Evolutionary conservation across 106 monocot species (phyloP).

Genomic region (Apostasia shenzhenica): DNA sequence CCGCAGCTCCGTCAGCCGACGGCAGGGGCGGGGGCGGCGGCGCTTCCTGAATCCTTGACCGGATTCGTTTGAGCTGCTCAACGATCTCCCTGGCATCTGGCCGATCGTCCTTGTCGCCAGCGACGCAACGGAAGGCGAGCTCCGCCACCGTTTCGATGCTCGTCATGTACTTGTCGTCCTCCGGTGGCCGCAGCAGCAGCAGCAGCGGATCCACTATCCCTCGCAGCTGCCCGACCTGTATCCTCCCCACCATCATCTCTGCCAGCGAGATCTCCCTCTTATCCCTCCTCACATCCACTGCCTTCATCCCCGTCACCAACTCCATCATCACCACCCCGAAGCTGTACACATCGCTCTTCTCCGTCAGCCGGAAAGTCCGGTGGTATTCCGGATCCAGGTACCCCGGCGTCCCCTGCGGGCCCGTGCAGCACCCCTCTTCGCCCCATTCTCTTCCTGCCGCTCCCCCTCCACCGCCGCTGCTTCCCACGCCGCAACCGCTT

Average conservation of each 20-base stretch:
- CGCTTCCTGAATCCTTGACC: neutral
- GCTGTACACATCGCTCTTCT: constrained; percentile 81
- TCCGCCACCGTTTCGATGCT: constrained; percentile 56
- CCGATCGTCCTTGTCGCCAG: constrained; percentile 76
- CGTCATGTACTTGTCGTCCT: constrained; percentile 8
- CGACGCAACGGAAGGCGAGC: constrained; percentile 75
- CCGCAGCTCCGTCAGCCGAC: too few relatives aligned
- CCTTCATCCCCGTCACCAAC: constrained; percentile 73
- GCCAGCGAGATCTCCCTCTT: constrained; percentile 57
- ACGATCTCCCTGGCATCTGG: constrained; percentile 63
- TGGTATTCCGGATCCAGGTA: constrained; percentile 87
- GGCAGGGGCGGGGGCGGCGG: too few relatives aligned
- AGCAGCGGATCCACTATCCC: constrained; percentile 59
- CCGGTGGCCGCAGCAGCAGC: constrained; percentile 9
- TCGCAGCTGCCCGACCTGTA: constrained; percentile 43
- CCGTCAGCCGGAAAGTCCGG: constrained; percentile 57
- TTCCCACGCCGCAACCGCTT: constrained; percentile 1
- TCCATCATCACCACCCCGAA: constrained; percentile 29
- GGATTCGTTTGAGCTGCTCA: constrained; percentile 57
- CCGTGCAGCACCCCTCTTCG: constrained; percentile 58
- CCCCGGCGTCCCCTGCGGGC: constrained; percentile 85
- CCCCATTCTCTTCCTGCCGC: neutral
- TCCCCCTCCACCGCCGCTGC: neutral
- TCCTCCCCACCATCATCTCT: constrained; percentile 62
- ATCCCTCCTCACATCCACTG: constrained; percentile 61